A percentile compares a stretch with the other conserved stretches of the same genome.
phyloP scores from a whole-genome alignment of 202 grass and related monocot genomes.

The Miscanthus sacchariflorus region DNA sequence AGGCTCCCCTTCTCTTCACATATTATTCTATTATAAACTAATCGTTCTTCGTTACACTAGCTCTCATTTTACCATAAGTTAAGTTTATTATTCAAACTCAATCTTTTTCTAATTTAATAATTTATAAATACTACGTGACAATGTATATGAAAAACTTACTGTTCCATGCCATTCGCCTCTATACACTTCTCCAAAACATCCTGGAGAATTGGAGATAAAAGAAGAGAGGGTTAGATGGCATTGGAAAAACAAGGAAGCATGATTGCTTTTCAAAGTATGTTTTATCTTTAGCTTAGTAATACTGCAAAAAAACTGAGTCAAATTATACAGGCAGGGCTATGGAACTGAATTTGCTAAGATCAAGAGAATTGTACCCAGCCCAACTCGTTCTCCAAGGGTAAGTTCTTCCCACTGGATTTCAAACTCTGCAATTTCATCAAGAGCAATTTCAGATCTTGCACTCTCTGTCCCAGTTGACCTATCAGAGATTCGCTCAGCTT shows the following conservation, averaged over 20 bases:
- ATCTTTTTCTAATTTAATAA: conserved; percentile 29
- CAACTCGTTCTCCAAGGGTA: conserved; percentile 85
- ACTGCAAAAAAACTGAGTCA: neutral
- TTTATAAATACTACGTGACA: conserved; percentile 21
- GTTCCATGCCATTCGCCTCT: conserved; percentile 98
- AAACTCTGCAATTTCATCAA: conserved; percentile 88
- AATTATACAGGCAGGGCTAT: conserved; percentile 19
- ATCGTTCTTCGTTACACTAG: neutral
- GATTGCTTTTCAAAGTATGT: neutral
- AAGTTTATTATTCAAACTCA: neutral
- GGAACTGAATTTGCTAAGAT: conserved; percentile 42
- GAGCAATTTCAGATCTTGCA: conserved; percentile 77
- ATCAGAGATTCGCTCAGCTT: conserved; percentile 73
- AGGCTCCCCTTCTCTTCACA: neutral
- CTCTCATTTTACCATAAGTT: conserved; percentile 29
- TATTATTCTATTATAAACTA: conserved; percentile 25
- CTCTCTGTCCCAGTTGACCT: conserved; percentile 88
- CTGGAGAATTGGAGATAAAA: conserved; percentile 50
- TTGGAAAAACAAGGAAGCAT: conserved; percentile 18
- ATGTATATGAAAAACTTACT: conserved; percentile 64
- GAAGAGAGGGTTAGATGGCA: conserved; percentile 44
- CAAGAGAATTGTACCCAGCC: conserved; percentile 72
- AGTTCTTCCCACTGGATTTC: conserved; percentile 99
- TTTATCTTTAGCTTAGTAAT: neutral
- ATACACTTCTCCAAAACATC: conserved; percentile 96